Conservation (phyloP, 371 early-diverging fungal genomes). For the Fennellomyces sp. region DNA sequence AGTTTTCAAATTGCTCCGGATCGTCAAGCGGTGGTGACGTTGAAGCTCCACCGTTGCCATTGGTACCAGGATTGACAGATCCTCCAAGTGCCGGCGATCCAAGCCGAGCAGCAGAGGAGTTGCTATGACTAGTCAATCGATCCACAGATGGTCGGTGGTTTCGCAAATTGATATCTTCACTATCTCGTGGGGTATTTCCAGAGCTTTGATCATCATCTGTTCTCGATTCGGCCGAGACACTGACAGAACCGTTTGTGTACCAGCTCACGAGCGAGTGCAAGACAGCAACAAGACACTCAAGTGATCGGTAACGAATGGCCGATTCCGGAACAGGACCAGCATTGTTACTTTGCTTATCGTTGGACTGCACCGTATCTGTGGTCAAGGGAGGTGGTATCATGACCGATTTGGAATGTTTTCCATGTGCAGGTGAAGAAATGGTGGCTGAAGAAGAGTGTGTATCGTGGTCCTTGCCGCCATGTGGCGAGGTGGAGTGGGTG, state of each 20-base stretch:
- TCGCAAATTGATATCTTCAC: conserved; percentile 29
- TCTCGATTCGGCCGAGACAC: conserved; percentile 34
- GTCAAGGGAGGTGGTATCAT: conserved; percentile 55
- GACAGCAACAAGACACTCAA: conserved; percentile 60
- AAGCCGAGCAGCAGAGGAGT: conserved; percentile 47
- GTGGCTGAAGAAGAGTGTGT: conserved; percentile 19
- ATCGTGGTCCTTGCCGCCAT: conserved; percentile 39
- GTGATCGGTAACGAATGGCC: conserved; percentile 50
- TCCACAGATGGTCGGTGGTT: conserved; percentile 13
- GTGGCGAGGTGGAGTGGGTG: conserved; percentile 29
- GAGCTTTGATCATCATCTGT: conserved; percentile 31
- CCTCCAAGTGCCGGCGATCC: conserved; percentile 52
- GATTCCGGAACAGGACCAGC: conserved; percentile 42
- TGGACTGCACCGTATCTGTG: conserved; percentile 45
- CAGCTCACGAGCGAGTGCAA: conserved; percentile 54
- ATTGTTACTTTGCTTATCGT: conserved; percentile 50
- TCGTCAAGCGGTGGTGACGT: conserved; percentile 67
- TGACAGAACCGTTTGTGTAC: conserved; percentile 54
- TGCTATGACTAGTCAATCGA: conserved; percentile 32
- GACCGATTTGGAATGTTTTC: conserved; percentile 25
- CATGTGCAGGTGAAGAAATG: conserved; percentile 11
- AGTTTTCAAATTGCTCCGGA: conserved; percentile 72
- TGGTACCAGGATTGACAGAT: conserved; percentile 29
- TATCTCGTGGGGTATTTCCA: conserved; percentile 40
- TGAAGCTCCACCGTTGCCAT: background rate